Conservation (phyloP, 345 rosid genomes). For the Physaria fendleri region DNA sequence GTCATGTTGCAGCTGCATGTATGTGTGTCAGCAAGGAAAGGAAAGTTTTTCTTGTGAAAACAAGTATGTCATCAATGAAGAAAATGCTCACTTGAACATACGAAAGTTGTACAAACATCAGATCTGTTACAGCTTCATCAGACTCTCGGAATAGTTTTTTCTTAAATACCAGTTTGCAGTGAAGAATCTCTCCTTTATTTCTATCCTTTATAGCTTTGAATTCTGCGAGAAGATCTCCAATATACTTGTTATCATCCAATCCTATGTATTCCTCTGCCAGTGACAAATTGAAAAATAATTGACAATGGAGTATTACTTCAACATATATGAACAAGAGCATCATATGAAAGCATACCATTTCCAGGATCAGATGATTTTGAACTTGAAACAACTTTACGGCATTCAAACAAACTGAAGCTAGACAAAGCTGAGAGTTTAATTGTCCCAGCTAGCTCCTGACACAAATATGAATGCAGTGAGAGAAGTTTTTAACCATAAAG, state of each 20-base stretch:
- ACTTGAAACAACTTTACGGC: slow-evolving; percentile 88
- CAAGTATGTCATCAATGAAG: not conserved
- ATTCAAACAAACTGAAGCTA: slow-evolving; percentile 93
- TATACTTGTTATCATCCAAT: slow-evolving; percentile 91
- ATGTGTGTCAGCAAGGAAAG: slow-evolving; percentile 22
- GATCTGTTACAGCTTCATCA: slow-evolving; percentile 91
- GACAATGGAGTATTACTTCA: slow-evolving; percentile 10
- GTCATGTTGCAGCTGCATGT: slow-evolving; percentile 91
- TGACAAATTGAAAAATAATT: slow-evolving; percentile 21
- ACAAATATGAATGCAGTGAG: slow-evolving; percentile 16
- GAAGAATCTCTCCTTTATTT: slow-evolving; percentile 95
- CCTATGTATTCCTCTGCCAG: slow-evolving; percentile 88
- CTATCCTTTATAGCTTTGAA: slow-evolving; percentile 89
- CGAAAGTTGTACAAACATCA: slow-evolving; percentile 90
- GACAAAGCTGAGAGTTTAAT: slow-evolving; percentile 83
- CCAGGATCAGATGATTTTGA: slow-evolving; percentile 86
- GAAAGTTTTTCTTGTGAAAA: not conserved
- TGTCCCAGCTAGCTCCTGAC: slow-evolving; percentile 93
- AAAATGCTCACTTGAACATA: slow-evolving; percentile 79
- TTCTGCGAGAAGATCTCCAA: slow-evolving; percentile 88
- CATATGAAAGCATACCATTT: slow-evolving; percentile 49
- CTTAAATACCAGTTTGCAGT: slow-evolving; percentile 81
- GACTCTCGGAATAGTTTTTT: slow-evolving; percentile 94
- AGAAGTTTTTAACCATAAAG: not conserved
- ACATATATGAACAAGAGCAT: not conserved